These are phyloP conservation scores for Zostera marina DNA, from an alignment of 116 monocot species.

Conservation along the genomic window DNA sequence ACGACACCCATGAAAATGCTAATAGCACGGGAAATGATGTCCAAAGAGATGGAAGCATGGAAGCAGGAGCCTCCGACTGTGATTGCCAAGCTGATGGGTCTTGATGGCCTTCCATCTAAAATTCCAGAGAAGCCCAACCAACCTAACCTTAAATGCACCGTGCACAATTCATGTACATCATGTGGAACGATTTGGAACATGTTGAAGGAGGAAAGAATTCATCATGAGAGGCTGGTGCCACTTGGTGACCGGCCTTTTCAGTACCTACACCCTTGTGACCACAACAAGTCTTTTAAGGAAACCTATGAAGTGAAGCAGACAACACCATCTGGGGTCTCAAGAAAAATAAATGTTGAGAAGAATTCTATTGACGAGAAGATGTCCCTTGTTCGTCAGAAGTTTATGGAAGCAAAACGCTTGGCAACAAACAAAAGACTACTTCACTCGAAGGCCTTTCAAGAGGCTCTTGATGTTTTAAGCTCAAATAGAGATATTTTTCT, in stretches of 20 bases:
- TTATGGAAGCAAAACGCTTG: conserved; percentile 46
- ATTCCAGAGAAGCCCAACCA: conserved; percentile 6
- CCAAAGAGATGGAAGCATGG: conserved; percentile 37
- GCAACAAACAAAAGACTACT: conserved; percentile 24
- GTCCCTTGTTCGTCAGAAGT: conserved; percentile 31
- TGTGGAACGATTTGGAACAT: conserved; percentile 9
- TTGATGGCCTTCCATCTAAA: conserved; percentile 34
- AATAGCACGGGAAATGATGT: conserved; percentile 69
- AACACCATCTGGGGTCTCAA: not conserved
- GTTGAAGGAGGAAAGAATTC: conserved; percentile 8
- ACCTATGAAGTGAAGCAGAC: conserved; percentile 33
- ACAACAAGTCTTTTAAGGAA: conserved; percentile 29
- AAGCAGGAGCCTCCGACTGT: conserved; percentile 35
- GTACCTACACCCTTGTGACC: conserved; percentile 1
- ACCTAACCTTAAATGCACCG: conserved; percentile 1
- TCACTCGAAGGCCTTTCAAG: conserved; percentile 35
- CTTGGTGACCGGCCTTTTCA: conserved; percentile 1
- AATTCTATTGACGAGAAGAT: conserved; percentile 18
- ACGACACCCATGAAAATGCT: conserved; percentile 73
- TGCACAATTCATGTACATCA: conserved; percentile 4
- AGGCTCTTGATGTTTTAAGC: conserved; percentile 49
- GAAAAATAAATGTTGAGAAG: conserved; percentile 11
- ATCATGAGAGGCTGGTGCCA: conserved; percentile 7
- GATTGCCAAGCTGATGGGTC: conserved; percentile 84
- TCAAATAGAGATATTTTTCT: conserved; percentile 49